Evolutionary conservation across 495 filamentous ascomycete species (phyloP).

Genomic region (Neurospora sp.): DNA sequence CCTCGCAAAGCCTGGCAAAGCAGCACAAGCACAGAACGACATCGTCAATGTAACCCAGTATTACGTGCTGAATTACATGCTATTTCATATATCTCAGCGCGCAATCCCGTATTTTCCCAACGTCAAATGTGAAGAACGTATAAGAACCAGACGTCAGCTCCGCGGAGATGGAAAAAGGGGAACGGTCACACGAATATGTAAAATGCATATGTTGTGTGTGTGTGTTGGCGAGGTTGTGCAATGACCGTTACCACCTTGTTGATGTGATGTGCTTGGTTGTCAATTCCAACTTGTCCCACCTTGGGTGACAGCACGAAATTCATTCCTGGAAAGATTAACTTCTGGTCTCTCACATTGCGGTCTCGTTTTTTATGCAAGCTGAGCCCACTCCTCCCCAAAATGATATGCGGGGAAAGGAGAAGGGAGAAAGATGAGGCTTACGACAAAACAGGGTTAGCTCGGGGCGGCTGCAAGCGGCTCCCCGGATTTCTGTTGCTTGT

Average conservation of each 20-base stretch:
- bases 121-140: neutral
- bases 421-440: neutral
- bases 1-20: neutral
- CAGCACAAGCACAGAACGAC: neutral
- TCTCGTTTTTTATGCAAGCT: neutral
- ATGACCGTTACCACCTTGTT: neutral
- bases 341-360: no score
- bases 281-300: neutral
- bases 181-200: neutral
- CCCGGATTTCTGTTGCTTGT: neutral
- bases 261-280: neutral
- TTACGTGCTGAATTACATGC: neutral
- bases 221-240: neutral
- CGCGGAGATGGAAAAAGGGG: constrained; percentile 5
- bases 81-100: no score
- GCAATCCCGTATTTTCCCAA: neutral
- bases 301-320: neutral
- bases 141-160: neutral
- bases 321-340: no score
- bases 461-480: constrained; percentile 19
- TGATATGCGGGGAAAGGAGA: neutral
- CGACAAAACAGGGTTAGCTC: constrained; percentile 1
- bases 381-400: neutral
- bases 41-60: neutral
- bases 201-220: neutral